Evolutionary conservation across 2,329 filamentous ascomycete genomes (phyloP).

Genomic region (Aspergillus spinulosporus): DNA sequence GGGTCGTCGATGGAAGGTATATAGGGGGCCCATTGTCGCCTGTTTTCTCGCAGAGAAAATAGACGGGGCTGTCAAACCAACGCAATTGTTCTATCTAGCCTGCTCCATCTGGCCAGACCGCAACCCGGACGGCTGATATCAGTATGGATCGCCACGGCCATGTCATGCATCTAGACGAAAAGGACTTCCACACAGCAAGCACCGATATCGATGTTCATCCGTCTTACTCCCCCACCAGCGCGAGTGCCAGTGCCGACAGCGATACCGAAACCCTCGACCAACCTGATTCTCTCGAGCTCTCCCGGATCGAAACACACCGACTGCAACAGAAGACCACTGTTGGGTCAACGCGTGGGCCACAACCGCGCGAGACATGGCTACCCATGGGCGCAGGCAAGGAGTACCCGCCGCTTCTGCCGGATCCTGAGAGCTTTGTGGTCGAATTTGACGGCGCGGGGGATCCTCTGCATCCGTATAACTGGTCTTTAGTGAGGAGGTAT

Average conservation of each 20-base stretch:
- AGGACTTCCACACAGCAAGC: constrained; percentile 4
- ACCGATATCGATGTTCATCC: constrained; percentile 2
- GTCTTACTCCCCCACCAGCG: constrained; percentile 14
- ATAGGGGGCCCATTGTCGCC: background rate
- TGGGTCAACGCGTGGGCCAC: constrained; percentile 23
- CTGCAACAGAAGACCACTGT: constrained; percentile 26
- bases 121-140: too few species aligned
- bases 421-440: constrained; percentile 55
- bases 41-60: constrained; percentile 2
- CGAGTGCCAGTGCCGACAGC: constrained; percentile 15
- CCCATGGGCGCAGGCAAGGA: constrained; percentile 45
- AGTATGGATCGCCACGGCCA: constrained; percentile 9
- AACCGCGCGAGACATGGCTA: constrained; percentile 25
- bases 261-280: constrained; percentile 17
- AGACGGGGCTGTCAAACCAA: background rate
- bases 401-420: constrained; percentile 52
- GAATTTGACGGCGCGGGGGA: constrained; percentile 57
- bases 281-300: constrained; percentile 22
- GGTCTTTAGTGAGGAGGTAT: constrained; percentile 49
- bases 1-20: background rate
- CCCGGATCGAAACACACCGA: constrained; percentile 26
- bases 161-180: background rate
- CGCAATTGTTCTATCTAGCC: background rate
- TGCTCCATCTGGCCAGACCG: too few species aligned
- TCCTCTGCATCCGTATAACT: constrained; percentile 55